phyloP scores from a whole-genome alignment of 768 basidiomycete genomes.

The Podaxis sp. region DNA sequence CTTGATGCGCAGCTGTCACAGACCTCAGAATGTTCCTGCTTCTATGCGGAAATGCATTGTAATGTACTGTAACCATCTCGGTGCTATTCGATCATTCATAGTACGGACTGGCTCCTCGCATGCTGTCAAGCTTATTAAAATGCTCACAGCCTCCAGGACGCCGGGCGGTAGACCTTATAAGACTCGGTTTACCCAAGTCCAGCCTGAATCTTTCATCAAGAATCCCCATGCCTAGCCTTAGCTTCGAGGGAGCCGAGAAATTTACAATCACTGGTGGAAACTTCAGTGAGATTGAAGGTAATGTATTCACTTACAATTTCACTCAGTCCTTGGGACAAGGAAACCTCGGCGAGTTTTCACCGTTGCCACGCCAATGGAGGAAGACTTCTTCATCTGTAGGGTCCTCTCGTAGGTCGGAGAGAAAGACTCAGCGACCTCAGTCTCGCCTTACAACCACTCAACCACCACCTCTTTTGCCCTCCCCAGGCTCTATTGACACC shows the following conservation, averaged over 20 bases:
- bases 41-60: too few relatives aligned
- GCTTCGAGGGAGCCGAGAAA: neutral
- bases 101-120: too few relatives aligned
- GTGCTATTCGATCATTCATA: too few relatives aligned
- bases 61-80: too few relatives aligned
- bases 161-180: neutral
- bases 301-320: neutral
- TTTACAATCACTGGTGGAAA: neutral
- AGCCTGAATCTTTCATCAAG: neutral
- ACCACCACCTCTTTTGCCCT: neutral
- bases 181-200: neutral
- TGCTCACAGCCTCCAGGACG: too few relatives aligned
- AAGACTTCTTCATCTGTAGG: neutral
- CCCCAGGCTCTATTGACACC: neutral
- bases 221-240: neutral
- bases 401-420: neutral
- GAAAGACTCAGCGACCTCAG: neutral
- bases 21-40: too few relatives aligned
- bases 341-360: neutral
- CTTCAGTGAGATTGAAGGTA: neutral
- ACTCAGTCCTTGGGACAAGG: neutral
- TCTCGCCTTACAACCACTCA: neutral
- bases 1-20: too few relatives aligned
- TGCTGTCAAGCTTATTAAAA: too few relatives aligned
- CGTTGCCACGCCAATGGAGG: neutral